Percentiles rank a stretch among this genome's conserved stretches.
Evolutionary conservation across 257 asterid genomes (phyloP).

Genomic region (Gardenia jasminoides): DNA sequence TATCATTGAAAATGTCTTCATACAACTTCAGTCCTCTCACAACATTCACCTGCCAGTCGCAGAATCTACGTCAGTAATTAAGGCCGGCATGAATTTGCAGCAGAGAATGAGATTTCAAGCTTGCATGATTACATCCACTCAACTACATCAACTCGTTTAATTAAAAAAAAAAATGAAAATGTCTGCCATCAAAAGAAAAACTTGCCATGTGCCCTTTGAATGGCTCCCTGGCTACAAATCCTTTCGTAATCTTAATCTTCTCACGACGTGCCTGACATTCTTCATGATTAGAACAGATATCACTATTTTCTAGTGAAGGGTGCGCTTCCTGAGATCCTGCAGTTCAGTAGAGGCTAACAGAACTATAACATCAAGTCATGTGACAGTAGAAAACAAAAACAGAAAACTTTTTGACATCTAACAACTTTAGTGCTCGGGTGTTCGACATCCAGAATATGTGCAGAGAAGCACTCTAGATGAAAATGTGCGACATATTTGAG

Average conservation of each 20-base stretch:
- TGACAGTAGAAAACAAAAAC: neutral
- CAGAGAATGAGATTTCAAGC: neutral
- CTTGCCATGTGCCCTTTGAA: constrained; percentile 89
- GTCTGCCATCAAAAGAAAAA: constrained; percentile 14
- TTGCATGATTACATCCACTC: neutral
- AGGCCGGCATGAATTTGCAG: neutral
- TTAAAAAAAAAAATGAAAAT: no score
- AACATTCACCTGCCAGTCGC: constrained; percentile 69
- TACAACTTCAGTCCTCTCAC: constrained; percentile 91
- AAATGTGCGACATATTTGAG: neutral
- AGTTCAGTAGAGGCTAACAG: constrained; percentile 10
- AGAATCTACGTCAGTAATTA: constrained; percentile 13
- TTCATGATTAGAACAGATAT: constrained; percentile 77
- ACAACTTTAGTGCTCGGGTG: no score
- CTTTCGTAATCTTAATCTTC: constrained; percentile 79
- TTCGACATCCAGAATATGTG: neutral
- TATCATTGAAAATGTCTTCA: constrained; percentile 69
- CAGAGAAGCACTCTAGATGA: neutral
- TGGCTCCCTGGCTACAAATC: constrained; percentile 82
- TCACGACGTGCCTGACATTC: constrained; percentile 71
- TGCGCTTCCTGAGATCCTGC: constrained; percentile 89
- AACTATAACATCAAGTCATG: neutral
- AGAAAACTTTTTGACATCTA: neutral
- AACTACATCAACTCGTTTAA: neutral
- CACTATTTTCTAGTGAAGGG: constrained; percentile 45